Evolutionary conservation across 805 yeast genomes (phyloP), one percentile per base, ranked within the genome.

Genomic region (Teunomyces panamensis): DNA sequence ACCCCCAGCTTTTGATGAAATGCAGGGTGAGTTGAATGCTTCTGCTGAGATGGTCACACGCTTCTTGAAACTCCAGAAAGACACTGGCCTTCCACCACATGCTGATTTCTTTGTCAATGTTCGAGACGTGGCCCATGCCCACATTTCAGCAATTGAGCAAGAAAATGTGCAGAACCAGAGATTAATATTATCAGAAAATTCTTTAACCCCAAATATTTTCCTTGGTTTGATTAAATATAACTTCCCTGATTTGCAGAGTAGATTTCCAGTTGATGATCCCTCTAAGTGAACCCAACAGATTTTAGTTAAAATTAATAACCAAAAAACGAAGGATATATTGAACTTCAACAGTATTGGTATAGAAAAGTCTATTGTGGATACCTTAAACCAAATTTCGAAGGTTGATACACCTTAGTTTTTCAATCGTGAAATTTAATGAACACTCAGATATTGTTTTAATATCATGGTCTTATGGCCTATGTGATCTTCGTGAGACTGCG

Each of bases 111-210:
- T 62, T 58, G 60, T 59, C 46, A 80, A 71, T 58, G 80, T 76
- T 9, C 67, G 80, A 60, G 80, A 76, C 48, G 79, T 75, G 17
- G 79, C 79, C 7, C 53, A 53, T 39, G 71, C 77, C 13, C 80
- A 76, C 56, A 49, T 74, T 16, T 54, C 60, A 29, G 76, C 75
- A 3, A 59, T 73, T 49, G 72, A 67, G 50, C 57, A 56, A 28
- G 57, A 58, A 9, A 55, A 55, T 24, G 43, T 48, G 10, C 20
- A n/a, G 10, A 45, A 47, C 16, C 13, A 47, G 24, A 45, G 58
- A 24, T 51, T 62, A n/a, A 41, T 52, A 24, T 43, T 59, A 48
- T 43, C 49, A 17, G 45, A 47, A 33, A 58, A 49, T 7, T 24
- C 46, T 8, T 60, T 56, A 41, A 32, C 50, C 26, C 50, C 48